Evolutionary conservation across 306 rosid genomes (phyloP).

Genomic region (Malus fusca): DNA sequence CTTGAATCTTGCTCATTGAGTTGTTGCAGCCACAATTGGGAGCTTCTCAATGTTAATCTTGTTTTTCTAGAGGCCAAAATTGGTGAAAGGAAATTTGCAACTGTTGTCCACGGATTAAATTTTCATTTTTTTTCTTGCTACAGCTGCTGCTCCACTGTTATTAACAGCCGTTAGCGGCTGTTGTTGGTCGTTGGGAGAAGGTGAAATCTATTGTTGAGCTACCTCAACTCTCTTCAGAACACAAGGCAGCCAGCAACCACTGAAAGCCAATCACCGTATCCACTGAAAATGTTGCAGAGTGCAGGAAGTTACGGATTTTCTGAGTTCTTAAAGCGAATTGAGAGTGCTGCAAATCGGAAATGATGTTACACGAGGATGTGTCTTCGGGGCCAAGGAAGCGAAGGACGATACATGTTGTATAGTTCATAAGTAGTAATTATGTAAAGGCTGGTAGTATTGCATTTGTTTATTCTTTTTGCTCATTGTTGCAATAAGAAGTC

Average conservation of each 20-base stretch:
- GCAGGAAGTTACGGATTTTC: conserved; percentile 10
- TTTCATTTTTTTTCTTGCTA: no score
- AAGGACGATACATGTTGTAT: background rate
- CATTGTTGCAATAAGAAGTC: no score
- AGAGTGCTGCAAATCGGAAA: background rate
- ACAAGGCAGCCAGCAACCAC: background rate
- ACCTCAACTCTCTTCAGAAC: conserved; percentile 16
- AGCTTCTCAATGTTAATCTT: no score
- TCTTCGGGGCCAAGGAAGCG: no score
- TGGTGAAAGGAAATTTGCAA: conserved; percentile 98
- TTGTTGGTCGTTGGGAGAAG: no score
- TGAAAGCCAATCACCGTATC: conserved; percentile 10
- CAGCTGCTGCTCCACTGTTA: no score
- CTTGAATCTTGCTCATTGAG: no score
- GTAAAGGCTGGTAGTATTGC: conserved; percentile 3
- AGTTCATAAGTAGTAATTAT: conserved; percentile 10
- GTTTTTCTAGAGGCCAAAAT: conserved; percentile 66
- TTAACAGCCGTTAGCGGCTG: no score
- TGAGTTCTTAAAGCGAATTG: background rate
- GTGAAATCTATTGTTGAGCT: background rate
- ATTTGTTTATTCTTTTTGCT: conserved; percentile 18
- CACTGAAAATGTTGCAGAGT: conserved; percentile 22
- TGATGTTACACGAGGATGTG: background rate
- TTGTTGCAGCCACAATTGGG: no score
- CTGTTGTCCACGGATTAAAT: conserved; percentile 65